These are phyloP conservation scores for Saccharomyces jurei DNA, from an alignment of 805 yeast genomes.

Conservation along the genomic window DNA sequence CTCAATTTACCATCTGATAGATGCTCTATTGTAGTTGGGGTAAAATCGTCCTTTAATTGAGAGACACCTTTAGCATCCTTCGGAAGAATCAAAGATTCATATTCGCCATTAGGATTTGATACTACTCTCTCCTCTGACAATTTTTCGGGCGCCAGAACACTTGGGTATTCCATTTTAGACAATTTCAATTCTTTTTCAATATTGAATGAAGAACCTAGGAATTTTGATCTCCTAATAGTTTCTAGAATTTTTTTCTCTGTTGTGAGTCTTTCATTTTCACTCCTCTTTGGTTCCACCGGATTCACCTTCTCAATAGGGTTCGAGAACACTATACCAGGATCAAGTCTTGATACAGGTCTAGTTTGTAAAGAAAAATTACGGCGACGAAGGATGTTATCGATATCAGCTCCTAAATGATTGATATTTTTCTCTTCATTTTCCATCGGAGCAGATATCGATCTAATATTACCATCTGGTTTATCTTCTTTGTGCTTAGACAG, in stretches of 20 bases:
- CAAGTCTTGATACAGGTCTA: slow-evolving; percentile 38
- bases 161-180: slow-evolving; percentile 8
- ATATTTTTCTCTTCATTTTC: slow-evolving; percentile 14
- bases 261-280: slow-evolving; percentile 16
- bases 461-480: slow-evolving; percentile 13
- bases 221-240: slow-evolving; percentile 38
- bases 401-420: slow-evolving; percentile 21
- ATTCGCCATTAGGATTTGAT: slow-evolving; percentile 10
- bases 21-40: slow-evolving; percentile 2
- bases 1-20: slow-evolving; percentile 33
- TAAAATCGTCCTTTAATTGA: slow-evolving; percentile 11
- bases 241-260: slow-evolving; percentile 32
- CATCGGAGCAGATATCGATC: slow-evolving; percentile 36
- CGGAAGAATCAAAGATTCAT: slow-evolving; percentile 17
- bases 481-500: slow-evolving; percentile 7
- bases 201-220: slow-evolving; percentile 37
- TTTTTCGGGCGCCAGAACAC: background rate
- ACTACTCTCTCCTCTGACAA: slow-evolving; percentile 6
- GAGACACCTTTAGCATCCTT: slow-evolving; percentile 22
- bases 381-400: slow-evolving; percentile 26
- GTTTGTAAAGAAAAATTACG: slow-evolving; percentile 34
- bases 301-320: slow-evolving; percentile 9
- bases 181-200: slow-evolving; percentile 26
- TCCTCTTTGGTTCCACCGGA: slow-evolving; percentile 14
- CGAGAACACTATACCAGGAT: slow-evolving; percentile 34